Base-by-base conservation (phyloP, 1,284 basidiomycete genomes). In the Paramarasmius palmivorus region DNA sequence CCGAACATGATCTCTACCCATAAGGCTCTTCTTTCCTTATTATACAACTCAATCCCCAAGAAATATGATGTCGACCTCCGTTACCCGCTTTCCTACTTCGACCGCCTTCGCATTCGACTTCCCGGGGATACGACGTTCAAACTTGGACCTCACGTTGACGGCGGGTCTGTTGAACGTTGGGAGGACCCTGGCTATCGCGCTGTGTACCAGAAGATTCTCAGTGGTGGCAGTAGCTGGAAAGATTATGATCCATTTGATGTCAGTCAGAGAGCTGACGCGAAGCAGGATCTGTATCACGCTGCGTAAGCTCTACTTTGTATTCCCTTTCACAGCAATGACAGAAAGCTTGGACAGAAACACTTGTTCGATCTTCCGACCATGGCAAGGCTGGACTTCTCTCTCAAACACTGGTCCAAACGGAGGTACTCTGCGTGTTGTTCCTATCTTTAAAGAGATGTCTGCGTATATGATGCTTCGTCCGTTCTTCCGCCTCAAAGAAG, bases 121-220 rank as follows among this genome's bases (percentile, higher is more conserved):
- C 89, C 90, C 0, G 90, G 91, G 0, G 89, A 90, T 59, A 69
- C 74, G 5, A 74, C 76, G 26, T 82, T 83, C 58, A 70, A 74
- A 0, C 70, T 92, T 2, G 88, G 86, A 0, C 83, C 89, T 2
- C 90, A 93, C 62, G 76, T 90, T 41, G 90, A 93, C 62, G 86
- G 86, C 0, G 90, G 90, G 0, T 78, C 81, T 4, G 70, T 92
- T 6, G 90, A 93, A 67, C 71, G 88, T 0, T 93, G 91, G 90
- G 90, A 93, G 66, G 90, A 92, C 64, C 68, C 72, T 0, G 70
- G 65, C 1, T 89, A 84, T 62, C 71, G 86, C n/a, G 63, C 61
- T 1, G 83, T 83, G 17, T 92, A 83, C 67, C 44, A 59, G 4
- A 63, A 71, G 14, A 84, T 92, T 47, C 65, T 91, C 1, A 55